Evolutionary conservation across 2,329 filamentous ascomycete species (phyloP).

Genomic region (Akanthomyces dipterigenus): DNA sequence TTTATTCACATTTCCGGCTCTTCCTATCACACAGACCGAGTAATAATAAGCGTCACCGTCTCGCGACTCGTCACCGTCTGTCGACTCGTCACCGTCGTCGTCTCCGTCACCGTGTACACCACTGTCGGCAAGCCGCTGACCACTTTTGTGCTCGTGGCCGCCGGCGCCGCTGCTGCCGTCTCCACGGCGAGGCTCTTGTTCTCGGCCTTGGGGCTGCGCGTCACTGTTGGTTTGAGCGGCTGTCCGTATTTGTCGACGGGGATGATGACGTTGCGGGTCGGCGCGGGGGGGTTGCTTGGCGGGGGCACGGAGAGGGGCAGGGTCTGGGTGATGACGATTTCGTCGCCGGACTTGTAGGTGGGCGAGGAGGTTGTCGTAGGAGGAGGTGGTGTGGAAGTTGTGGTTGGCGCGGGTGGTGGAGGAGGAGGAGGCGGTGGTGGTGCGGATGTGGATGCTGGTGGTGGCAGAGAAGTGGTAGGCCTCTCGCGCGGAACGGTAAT

Average conservation of each 20-base stretch:
- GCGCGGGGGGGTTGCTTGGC: not conserved
- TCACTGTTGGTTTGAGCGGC: not conserved
- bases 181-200: too few species aligned
- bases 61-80: slow-evolving; percentile 17
- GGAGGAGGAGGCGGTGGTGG: not conserved
- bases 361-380: not conserved
- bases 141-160: slow-evolving; percentile 17
- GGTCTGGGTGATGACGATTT: slow-evolving; percentile 15
- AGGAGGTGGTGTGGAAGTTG: not conserved
- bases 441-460: not conserved
- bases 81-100: slow-evolving; percentile 22
- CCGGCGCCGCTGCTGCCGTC: not conserved
- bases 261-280: not conserved
- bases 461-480: not conserved
- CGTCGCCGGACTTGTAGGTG: not conserved
- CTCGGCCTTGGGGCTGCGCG: too few species aligned
- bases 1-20: not conserved
- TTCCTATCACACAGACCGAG: not conserved
- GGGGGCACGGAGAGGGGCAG: not conserved
- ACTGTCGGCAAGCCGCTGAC: slow-evolving; percentile 28
- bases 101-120: slow-evolving; percentile 31
- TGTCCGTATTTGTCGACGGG: not conserved
- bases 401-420: not conserved
- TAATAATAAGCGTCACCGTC: slow-evolving; percentile 20
- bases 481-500: not conserved